phyloP scores from a whole-genome alignment of 768 basidiomycete genomes.

The Leccinum sublutescens region DNA sequence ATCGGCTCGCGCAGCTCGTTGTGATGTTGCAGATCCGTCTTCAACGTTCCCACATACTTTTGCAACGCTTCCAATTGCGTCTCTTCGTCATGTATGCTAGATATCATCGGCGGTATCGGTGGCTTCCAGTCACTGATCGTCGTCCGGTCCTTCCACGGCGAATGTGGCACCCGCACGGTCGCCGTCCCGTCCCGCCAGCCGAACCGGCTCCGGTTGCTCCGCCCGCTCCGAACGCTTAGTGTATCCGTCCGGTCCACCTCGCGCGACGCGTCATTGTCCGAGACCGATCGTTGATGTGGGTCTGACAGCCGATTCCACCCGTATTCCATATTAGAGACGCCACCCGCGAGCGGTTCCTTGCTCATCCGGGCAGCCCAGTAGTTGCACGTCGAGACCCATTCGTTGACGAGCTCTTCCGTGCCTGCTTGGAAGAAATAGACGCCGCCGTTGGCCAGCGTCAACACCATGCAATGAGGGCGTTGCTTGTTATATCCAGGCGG shows the following conservation, averaged over 20 bases:
- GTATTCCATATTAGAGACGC: constrained; percentile 99
- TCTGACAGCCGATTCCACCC: constrained; percentile 88
- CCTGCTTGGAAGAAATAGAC: constrained; percentile 99
- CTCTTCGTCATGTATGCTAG: constrained; percentile 90
- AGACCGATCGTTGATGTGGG: constrained; percentile 50
- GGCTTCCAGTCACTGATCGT: constrained; percentile 94
- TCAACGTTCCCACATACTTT: constrained; percentile 74
- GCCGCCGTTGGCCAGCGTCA: constrained; percentile 83
- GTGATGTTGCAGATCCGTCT: constrained; percentile 78
- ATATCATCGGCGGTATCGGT: constrained; percentile 78
- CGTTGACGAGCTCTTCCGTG: constrained; percentile 96
- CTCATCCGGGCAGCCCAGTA: constrained; percentile 97
- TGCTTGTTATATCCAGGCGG: constrained; percentile 89
- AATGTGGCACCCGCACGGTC: constrained; percentile 61
- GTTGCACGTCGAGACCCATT: constrained; percentile 99
- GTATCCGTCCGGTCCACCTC: constrained; percentile 54
- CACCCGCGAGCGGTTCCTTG: constrained; percentile 93
- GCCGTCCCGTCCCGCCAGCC: constrained; percentile 67
- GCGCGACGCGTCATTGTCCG: constrained; percentile 56
- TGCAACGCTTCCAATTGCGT: constrained; percentile 85
- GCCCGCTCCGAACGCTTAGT: constrained; percentile 72
- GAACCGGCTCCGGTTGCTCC: constrained; percentile 72
- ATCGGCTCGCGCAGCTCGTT: constrained; percentile 83
- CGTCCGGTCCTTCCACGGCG: constrained; percentile 75
- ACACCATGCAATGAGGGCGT: constrained; percentile 92